phyloP scores from a whole-genome alignment of 768 basidiomycete species.

The Termitomyces sp. region DNA sequence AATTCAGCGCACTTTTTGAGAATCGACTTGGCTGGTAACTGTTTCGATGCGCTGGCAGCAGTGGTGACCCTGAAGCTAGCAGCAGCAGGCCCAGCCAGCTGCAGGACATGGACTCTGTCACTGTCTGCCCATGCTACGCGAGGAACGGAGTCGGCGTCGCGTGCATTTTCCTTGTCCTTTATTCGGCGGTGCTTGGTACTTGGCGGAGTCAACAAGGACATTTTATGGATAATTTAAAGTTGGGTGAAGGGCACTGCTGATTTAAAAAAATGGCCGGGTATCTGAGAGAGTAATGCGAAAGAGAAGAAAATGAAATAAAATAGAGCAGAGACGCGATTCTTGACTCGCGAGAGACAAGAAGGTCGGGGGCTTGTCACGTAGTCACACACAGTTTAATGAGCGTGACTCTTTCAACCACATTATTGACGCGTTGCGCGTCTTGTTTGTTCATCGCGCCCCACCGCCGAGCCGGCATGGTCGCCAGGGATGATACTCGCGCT shows the following conservation, averaged over 20 bases:
- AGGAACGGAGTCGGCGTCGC: slow-evolving; percentile 24
- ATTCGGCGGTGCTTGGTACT: slow-evolving; percentile 42
- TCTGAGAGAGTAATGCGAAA: slow-evolving; percentile 9
- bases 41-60: slow-evolving; percentile 30
- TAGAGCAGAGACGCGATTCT: slow-evolving; percentile 1
- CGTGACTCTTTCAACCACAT: slow-evolving; percentile 34
- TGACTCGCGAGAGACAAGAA: slow-evolving; percentile 13
- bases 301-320: slow-evolving; percentile 13
- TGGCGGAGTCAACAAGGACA: slow-evolving; percentile 59
- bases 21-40: slow-evolving; percentile 58
- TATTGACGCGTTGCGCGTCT: slow-evolving; percentile 31
- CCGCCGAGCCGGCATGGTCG: background rate
- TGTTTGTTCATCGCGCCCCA: slow-evolving; percentile 15
- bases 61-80: slow-evolving; percentile 22
- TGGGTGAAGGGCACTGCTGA: background rate
- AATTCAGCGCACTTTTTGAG: slow-evolving; percentile 48
- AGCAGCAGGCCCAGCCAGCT: slow-evolving; percentile 20
- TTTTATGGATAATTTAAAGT: slow-evolving; percentile 19
- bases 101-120: slow-evolving; percentile 41
- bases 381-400: slow-evolving; percentile 15
- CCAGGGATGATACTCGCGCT: too few species aligned
- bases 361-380: slow-evolving; percentile 11
- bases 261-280: slow-evolving; percentile 6
- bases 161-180: slow-evolving; percentile 47
- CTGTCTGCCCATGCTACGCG: slow-evolving; percentile 50